Evolutionary conservation across 179 eudicot species (phyloP).

Genomic region (Spergularia azorica): DNA sequence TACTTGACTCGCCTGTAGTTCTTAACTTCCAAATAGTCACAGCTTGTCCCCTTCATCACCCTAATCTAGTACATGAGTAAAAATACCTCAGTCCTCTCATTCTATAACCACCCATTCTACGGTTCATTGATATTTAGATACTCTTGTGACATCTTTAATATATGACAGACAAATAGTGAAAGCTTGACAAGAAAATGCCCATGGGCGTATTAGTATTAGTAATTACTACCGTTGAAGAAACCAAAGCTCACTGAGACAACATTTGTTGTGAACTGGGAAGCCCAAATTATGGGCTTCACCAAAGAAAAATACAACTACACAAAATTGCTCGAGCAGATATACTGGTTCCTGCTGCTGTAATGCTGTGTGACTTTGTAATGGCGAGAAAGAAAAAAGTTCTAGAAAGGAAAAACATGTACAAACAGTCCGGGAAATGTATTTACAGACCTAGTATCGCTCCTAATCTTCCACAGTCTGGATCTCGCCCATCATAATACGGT

Average conservation of each 20-base stretch:
- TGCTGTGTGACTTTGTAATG: slow-evolving; percentile 29
- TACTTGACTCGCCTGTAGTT: no score
- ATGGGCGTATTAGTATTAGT: no score
- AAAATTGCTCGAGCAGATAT: slow-evolving; percentile 47
- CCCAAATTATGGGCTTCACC: slow-evolving; percentile 26
- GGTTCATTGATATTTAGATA: no score
- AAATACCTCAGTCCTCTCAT: no score
- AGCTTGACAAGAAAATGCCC: no score
- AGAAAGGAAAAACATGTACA: slow-evolving; percentile 43
- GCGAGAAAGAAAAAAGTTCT: slow-evolving; percentile 23
- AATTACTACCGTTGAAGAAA: no score
- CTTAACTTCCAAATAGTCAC: no score
- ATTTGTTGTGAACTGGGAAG: slow-evolving; percentile 21
- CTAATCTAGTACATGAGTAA: no score
- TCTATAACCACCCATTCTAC: no score
- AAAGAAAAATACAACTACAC: slow-evolving; percentile 25
- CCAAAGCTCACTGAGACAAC: not conserved
- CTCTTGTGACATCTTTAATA: no score
- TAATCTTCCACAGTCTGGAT: slow-evolving; percentile 88
- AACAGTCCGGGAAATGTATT: slow-evolving; percentile 40
- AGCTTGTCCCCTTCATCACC: no score
- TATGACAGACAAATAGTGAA: no score
- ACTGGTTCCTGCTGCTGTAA: slow-evolving; percentile 33
- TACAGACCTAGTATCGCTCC: slow-evolving; percentile 39
- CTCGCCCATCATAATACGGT: slow-evolving; percentile 99